A percentile compares a stretch with the other conserved stretches of the same genome.
phyloP scores from a whole-genome alignment of 2,329 filamentous ascomycete genomes.

The Simplicillium aogashimaense region DNA sequence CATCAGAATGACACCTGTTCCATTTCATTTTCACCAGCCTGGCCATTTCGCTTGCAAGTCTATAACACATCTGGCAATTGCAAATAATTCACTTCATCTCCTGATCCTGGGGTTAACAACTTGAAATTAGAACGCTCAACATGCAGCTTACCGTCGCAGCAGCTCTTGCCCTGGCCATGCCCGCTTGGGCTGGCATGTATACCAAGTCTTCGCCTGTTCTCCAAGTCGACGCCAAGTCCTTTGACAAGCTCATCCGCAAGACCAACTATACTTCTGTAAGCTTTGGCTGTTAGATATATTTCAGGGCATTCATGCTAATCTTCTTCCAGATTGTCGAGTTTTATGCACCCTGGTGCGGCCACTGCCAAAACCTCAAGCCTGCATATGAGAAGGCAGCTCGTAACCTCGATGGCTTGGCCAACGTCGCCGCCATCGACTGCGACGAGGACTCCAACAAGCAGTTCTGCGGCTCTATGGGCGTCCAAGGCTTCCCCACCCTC shows the following conservation, averaged over 20 bases:
- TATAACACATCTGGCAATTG: too few relatives aligned
- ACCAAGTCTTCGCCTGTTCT: conserved; percentile 78
- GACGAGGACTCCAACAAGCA: conserved; percentile 89
- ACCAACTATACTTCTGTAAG: conserved; percentile 84
- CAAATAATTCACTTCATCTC: too few relatives aligned
- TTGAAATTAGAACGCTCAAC: too few relatives aligned
- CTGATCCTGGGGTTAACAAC: too few relatives aligned
- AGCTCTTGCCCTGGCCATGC: conserved; percentile 55
- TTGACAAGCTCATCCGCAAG: conserved; percentile 71
- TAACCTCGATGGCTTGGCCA: conserved; percentile 81
- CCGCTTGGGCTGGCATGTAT: conserved; percentile 66
- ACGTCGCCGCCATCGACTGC: conserved; percentile 91
- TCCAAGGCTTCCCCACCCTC: conserved; percentile 90
- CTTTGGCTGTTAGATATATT: neutral
- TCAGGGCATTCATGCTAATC: neutral
- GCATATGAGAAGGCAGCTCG: conserved; percentile 91
- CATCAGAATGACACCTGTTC: too few relatives aligned
- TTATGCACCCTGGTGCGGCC: conserved; percentile 96
- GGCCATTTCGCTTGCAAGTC: too few relatives aligned
- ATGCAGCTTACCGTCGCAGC: conserved; percentile 20
- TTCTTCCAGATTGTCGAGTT: conserved; percentile 58
- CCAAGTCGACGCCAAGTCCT: conserved; percentile 69
- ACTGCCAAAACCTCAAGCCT: conserved; percentile 92
- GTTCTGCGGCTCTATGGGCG: conserved; percentile 74
- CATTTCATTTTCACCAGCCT: too few relatives aligned